Conservation (phyloP, 257 asterid genomes). For the Penstemon eatonii region DNA sequence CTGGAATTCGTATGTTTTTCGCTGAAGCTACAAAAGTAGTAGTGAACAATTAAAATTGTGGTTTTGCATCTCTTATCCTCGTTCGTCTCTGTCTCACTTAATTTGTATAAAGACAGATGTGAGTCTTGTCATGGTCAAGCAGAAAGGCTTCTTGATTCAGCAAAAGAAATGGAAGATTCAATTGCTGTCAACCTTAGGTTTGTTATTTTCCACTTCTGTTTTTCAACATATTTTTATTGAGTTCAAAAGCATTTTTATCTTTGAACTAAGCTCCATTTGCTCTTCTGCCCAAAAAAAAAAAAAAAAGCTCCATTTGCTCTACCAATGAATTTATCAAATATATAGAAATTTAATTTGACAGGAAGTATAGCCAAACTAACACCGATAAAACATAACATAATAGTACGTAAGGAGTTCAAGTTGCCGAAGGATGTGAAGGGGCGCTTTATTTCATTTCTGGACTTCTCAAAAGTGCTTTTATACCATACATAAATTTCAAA, state of each 20-base stretch:
- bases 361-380: neutral
- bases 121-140: conserved; percentile 99
- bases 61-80: conserved; percentile 2
- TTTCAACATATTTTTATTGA: conserved; percentile 1
- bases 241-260: neutral
- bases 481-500: neutral
- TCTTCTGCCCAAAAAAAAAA: neutral
- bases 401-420: neutral
- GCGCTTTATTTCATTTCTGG: neutral
- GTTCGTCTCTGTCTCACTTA: conserved; percentile 20
- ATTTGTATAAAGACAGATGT: conserved; percentile 58
- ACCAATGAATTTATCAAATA: neutral
- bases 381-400: too few relatives aligned
- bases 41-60: neutral
- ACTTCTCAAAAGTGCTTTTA: neutral
- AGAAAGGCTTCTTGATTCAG: conserved; percentile 98
- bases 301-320: neutral
- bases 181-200: conserved; percentile 97
- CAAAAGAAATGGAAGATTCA: conserved; percentile 99
- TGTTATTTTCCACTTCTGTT: conserved; percentile 21
- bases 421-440: neutral
- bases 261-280: neutral
- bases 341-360: neutral
- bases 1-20: too few relatives aligned
- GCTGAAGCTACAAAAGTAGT: too few relatives aligned